Base-by-base conservation (phyloP, 768 basidiomycete genomes). In the Boletus subparvulus region DNA sequence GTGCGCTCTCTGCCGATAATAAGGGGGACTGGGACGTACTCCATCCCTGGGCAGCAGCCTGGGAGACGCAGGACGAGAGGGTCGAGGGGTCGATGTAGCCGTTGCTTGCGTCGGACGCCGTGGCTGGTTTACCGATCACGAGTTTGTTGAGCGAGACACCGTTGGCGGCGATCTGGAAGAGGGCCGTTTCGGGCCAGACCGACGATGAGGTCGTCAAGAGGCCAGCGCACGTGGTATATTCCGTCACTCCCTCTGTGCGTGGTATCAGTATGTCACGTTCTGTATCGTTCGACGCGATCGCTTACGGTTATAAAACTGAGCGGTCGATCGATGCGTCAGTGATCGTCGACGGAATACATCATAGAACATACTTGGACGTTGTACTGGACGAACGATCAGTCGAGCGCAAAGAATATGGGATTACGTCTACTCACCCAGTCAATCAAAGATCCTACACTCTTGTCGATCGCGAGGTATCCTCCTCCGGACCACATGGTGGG, bases 41-140 rank as follows among this genome's bases (percentile, higher is more conserved):
- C 89, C 89, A 91, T 30, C 87, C 88, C 55, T 78, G 55, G n/a
- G 60, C 64, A 61, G 83, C 80, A 0, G 86, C 90, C 68, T 84
- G 74, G 17, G 76, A 62, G 32, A 90, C 73, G 65, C 90, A 92
- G 3, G 70, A 68, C 0, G 84, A 79, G 19, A 92, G 75, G 14
- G 79, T 80, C 2, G 77, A 69, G 2, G 86, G 76, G 35, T 72
- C 74, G 61, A 92, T 84, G 71, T 80, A 90, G 8, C 86, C 79
- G 35, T 75, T 81, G 47, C 49, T 74, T 1, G 82, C 80, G 30
- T 79, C 78, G 4, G 63, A 64, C 1, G 67, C 35, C 24, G 69
- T 77, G 2, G 72, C 76, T 10, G 82, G 83, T 66, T 84, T 84
- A 0, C 83, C 83, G 57, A 84, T 82, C 54, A 84, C 79, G 54